Evolutionary conservation across 1,284 basidiomycete genomes (phyloP).

Genomic region (Psilocybe mexicana): DNA sequence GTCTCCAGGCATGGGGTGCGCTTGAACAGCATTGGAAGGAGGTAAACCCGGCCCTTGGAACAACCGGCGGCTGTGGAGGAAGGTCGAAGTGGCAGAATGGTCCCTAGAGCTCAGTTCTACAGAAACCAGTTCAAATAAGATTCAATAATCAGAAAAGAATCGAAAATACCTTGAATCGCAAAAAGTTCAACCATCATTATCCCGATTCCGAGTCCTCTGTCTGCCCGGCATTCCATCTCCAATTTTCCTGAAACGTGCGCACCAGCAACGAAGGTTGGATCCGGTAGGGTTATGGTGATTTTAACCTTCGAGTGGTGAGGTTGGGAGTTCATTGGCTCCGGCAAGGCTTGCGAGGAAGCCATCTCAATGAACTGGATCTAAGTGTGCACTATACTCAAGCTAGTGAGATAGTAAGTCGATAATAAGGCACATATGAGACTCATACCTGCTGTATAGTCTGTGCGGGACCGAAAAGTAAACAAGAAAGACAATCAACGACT

Average conservation of each 20-base stretch:
- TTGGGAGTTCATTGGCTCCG: conserved; percentile 77
- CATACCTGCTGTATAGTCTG: conserved; percentile 11
- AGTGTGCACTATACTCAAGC: conserved; percentile 1
- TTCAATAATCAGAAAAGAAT: not conserved
- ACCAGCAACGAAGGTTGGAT: conserved; percentile 64
- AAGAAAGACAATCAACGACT: conserved; percentile 18
- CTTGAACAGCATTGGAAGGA: conserved; percentile 75
- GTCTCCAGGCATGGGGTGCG: conserved; percentile 52
- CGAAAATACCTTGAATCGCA: conserved; percentile 63
- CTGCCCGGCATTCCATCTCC: conserved; percentile 73
- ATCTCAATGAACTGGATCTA: conserved; percentile 11
- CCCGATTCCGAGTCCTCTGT: conserved; percentile 69
- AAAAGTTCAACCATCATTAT: conserved; percentile 75
- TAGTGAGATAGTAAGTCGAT: not conserved
- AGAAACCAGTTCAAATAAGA: not conserved
- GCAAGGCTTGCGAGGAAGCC: conserved; percentile 26
- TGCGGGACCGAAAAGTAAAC: conserved; percentile 10
- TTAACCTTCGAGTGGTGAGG: conserved; percentile 74
- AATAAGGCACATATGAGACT: not conserved
- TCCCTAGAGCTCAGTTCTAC: conserved; percentile 73
- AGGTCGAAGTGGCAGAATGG: conserved; percentile 75
- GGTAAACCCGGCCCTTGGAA: conserved; percentile 81
- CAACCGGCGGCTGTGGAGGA: conserved; percentile 63
- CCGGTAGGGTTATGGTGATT: conserved; percentile 57
- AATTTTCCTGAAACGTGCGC: conserved; percentile 67